Conservation (phyloP, 306 rosid species). For the Neltuma alba region DNA sequence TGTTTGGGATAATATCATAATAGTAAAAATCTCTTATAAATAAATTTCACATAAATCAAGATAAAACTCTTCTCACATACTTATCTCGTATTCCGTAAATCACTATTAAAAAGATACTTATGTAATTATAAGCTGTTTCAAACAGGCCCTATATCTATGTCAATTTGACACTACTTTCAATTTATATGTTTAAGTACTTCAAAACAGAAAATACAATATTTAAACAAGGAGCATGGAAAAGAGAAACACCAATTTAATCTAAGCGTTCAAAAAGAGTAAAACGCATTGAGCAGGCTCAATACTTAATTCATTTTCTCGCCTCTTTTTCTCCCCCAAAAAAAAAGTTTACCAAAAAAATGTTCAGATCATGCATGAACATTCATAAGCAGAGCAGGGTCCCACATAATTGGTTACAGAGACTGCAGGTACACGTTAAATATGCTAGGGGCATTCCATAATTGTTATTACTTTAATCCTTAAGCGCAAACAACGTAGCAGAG, state of each 20-base stretch:
- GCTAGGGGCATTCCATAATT: neutral
- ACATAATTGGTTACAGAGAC: neutral
- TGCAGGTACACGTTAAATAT: neutral
- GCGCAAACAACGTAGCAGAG: neutral
- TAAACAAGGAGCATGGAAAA: neutral
- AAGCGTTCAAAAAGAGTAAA: too few species aligned
- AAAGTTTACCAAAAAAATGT: neutral
- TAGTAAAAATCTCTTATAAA: too few species aligned
- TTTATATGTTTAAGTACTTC: too few species aligned
- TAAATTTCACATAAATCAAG: too few species aligned
- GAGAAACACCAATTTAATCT: neutral
- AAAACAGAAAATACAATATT: too few species aligned
- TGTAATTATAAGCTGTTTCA: too few species aligned
- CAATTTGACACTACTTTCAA: too few species aligned
- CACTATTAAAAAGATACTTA: too few species aligned
- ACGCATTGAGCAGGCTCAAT: neutral
- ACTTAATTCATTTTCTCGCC: neutral
- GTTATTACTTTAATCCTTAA: constrained; percentile 3
- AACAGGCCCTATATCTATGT: too few species aligned
- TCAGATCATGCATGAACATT: neutral
- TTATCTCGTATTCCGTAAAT: too few species aligned
- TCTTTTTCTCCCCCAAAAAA: neutral
- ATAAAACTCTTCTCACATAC: too few species aligned
- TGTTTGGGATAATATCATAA: too few species aligned
- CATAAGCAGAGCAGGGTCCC: neutral